phyloP scores from a whole-genome alignment of 2,329 filamentous ascomycete genomes.

The Talaromyces sp. region DNA sequence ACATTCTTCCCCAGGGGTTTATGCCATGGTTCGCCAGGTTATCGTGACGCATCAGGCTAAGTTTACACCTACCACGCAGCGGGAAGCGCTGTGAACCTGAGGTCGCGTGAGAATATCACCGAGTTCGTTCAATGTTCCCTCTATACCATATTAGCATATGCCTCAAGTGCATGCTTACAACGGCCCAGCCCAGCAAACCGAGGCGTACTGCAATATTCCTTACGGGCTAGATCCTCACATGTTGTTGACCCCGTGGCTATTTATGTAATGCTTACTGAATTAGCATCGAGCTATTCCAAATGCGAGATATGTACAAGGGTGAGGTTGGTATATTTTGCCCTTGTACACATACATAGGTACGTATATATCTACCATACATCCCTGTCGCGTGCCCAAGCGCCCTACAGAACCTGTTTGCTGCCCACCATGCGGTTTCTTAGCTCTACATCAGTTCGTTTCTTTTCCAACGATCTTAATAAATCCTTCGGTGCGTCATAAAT shows the following conservation, averaged over 20 bases:
- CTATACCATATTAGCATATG: background rate
- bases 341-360: background rate
- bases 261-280: background rate
- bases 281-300: background rate
- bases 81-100: background rate
- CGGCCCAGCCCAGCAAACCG: background rate
- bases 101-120: background rate
- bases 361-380: background rate
- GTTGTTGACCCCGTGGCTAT: background rate
- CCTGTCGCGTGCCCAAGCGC: slow-evolving; percentile 1
- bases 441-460: background rate
- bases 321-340: background rate
- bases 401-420: background rate
- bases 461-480: background rate
- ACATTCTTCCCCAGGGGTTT: background rate
- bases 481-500: background rate
- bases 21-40: background rate
- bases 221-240: background rate
- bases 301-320: background rate
- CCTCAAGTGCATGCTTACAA: background rate
- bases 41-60: background rate
- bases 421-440: background rate
- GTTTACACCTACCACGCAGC: background rate
- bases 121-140: background rate
- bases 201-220: background rate